Evolutionary conservation across 176 grass and related monocot species (phyloP), one percentile per base, ranked within the genome.

Genomic region (Phyllostachys edulis): DNA sequence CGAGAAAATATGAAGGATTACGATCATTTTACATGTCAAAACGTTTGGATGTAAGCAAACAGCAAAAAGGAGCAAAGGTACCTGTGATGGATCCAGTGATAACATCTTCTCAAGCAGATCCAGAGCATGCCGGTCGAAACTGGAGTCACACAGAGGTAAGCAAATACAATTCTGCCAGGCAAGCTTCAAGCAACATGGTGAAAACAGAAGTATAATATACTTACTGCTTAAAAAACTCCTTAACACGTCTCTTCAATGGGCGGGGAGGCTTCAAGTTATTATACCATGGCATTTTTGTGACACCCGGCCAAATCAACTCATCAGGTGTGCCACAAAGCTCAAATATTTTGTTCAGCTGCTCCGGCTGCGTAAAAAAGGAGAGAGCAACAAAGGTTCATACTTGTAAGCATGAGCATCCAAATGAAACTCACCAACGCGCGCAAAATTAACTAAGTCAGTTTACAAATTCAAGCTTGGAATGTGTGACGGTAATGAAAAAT

Each of bases 251-350:
- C 77, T 94, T 80, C 73, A 98, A 36, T 14, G 69, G 82, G 0
- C 92, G 85, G 34, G 86, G 14, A 70, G 92, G 90, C 85, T 93
- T 98, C 75, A 97, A 92, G 91, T 93, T 95, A 66, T 94, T 98
- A 69, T 98, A 98, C 92, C 95, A 95, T 3, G 92, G 87, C 90
- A 95, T 91, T 92, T 98, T 86, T 74, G 92, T 91, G 56, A 95
- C 90, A 71, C 95, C 95, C 45, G 89, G 90, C 95, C 95, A 98
- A 68, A 67, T 95, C 2, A 82, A 55, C 81, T 98, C 95, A 70
- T 95, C 90, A 52, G 92, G 92, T 37, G 92, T 98, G 72, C 95
- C 95, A 90, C 95, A 98, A 39, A 95, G 85, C 70, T 98, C 95
- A 86, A 91, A 98, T 86, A 93, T 95, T 82, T 91, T 98, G 56